Conservation (phyloP, 2,329 filamentous ascomycete species). For the Rutstroemia sp. region DNA sequence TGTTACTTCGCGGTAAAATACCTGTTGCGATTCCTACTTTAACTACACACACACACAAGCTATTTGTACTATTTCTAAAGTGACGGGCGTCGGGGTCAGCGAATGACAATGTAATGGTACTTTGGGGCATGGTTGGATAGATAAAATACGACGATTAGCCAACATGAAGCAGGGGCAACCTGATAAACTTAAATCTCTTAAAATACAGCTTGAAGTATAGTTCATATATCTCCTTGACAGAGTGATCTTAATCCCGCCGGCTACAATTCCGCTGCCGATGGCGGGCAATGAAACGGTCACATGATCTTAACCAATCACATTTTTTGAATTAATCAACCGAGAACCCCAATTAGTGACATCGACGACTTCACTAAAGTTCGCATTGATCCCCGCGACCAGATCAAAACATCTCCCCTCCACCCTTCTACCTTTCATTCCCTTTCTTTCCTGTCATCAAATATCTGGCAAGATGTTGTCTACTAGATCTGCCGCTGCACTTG, state of each 20-base stretch:
- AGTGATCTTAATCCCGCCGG: background rate
- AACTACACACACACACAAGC: background rate
- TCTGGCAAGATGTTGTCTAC: constrained; percentile 34
- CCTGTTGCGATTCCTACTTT: background rate
- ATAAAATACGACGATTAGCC: background rate
- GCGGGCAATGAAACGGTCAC: background rate
- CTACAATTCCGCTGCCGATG: background rate
- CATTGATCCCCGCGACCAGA: constrained; percentile 7
- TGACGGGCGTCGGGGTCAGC: background rate
- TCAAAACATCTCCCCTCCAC: constrained; percentile 14
- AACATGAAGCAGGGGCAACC: background rate
- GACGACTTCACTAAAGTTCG: constrained; percentile 2
- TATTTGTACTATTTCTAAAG: constrained; percentile 7
- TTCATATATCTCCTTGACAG: background rate
- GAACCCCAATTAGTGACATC: constrained; percentile 5
- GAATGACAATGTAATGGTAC: constrained; percentile 2
- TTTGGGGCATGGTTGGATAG: constrained; percentile 1
- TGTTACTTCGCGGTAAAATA: background rate
- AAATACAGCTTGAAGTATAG: background rate
- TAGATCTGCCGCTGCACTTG: constrained; percentile 35
- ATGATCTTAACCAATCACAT: constrained; percentile 7
- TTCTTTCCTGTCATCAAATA: constrained; percentile 17
- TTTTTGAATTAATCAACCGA: constrained; percentile 10
- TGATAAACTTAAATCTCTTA: background rate
- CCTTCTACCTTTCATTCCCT: constrained; percentile 14